Percentiles rank a stretch among this genome's conserved stretches.
Conservation (phyloP, 352 stramenopile genomes). For the Globisporangium megalacanthum region DNA sequence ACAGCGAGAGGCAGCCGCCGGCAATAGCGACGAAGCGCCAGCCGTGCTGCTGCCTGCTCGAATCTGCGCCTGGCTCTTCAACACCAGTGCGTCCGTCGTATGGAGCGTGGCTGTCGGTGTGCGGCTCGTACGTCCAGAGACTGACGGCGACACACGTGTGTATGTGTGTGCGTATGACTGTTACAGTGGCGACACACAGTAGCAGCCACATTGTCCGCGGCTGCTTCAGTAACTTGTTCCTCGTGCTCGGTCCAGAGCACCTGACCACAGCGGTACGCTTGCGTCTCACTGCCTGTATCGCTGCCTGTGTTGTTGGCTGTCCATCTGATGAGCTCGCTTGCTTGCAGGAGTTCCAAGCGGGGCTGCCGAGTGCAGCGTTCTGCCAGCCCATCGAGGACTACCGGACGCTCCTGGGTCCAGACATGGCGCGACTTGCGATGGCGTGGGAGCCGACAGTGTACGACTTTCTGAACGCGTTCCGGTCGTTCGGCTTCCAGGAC, state of each 20-base stretch:
- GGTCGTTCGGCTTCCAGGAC: conserved; percentile 74
- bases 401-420: conserved; percentile 23
- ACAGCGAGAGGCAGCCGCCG: neutral
- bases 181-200: conserved; percentile 70
- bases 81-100: conserved; percentile 45
- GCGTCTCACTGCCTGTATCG: conserved; percentile 4
- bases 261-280: conserved; percentile 5
- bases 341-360: conserved; percentile 34
- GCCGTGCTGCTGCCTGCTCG: conserved; percentile 31
- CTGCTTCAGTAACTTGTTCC: conserved; percentile 70
- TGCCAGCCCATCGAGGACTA: conserved; percentile 50
- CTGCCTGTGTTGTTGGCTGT: neutral
- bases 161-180: conserved; percentile 5
- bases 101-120: neutral
- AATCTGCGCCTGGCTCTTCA: conserved; percentile 76
- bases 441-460: conserved; percentile 67
- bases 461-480: conserved; percentile 75
- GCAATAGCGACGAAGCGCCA: neutral
- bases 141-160: neutral
- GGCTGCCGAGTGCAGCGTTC: conserved; percentile 45
- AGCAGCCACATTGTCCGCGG: conserved; percentile 59
- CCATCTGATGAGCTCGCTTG: neutral
- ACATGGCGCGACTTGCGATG: conserved; percentile 40
- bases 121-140: neutral
- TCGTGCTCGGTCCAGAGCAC: conserved; percentile 17